Conservation (phyloP, 2,329 filamentous ascomycete genomes). For the Fusarium fujikuroi region DNA sequence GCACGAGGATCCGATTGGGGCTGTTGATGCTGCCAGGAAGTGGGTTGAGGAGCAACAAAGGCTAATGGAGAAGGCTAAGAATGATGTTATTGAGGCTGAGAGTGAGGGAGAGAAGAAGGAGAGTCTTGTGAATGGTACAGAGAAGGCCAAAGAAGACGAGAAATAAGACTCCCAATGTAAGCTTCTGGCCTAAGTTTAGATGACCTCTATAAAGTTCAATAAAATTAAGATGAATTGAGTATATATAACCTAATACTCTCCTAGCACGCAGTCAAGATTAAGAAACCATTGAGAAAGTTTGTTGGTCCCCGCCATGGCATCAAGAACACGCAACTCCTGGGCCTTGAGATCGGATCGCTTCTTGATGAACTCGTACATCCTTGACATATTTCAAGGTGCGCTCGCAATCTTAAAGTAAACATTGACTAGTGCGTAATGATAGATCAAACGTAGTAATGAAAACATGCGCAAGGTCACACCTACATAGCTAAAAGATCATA, state of each 20-base stretch:
- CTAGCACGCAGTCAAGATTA: too few species aligned
- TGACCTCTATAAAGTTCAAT: accelerated
- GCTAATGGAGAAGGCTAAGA: background rate
- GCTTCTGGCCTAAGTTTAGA: background rate
- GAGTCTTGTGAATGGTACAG: background rate
- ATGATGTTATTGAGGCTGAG: background rate
- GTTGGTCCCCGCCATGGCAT: too few species aligned
- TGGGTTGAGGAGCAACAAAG: constrained; percentile 21
- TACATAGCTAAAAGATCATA: background rate
- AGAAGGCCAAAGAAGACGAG: background rate
- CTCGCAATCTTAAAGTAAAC: too few species aligned
- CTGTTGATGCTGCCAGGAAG: background rate
- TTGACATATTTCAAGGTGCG: too few species aligned
- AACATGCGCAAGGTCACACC: background rate
- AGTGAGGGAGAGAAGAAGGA: background rate
- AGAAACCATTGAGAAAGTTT: too few species aligned
- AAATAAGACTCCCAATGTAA: background rate
- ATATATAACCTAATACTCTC: background rate
- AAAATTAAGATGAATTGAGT: background rate
- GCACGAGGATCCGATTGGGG: constrained; percentile 17
- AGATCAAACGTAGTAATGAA: too few species aligned
- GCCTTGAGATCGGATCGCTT: too few species aligned
- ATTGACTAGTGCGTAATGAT: too few species aligned
- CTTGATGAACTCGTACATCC: too few species aligned
- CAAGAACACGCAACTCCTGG: too few species aligned